These are phyloP conservation scores for Musa acuminata DNA, from an alignment of 176 grass and related monocot genomes.

Conservation along the genomic window DNA sequence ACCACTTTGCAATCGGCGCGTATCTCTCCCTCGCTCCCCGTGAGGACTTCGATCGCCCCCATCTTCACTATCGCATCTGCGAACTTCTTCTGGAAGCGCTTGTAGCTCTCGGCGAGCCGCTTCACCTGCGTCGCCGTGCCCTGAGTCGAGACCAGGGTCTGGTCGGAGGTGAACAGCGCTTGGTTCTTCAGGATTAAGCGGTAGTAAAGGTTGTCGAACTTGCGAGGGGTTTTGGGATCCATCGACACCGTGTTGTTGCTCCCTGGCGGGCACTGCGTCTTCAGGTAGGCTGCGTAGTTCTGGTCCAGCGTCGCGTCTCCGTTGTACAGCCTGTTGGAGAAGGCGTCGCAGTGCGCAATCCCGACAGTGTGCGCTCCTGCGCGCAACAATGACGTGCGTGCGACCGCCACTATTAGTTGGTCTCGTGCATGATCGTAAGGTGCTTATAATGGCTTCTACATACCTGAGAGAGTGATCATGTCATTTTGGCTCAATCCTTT, in stretches of 20 bases:
- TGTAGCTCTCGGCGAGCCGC: constrained; percentile 39
- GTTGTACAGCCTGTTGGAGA: constrained; percentile 39
- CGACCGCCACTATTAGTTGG: background rate
- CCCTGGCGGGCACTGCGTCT: constrained; percentile 44
- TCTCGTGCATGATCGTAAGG: background rate
- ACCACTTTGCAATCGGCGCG: constrained; percentile 54
- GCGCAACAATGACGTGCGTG: too few relatives aligned
- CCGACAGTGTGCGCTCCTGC: constrained; percentile 85
- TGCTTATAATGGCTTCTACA: background rate
- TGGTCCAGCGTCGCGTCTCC: constrained; percentile 53
- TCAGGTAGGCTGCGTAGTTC: constrained; percentile 45
- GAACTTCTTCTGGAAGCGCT: constrained; percentile 57
- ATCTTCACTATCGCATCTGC: constrained; percentile 69
- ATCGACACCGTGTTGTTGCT: constrained; percentile 34
- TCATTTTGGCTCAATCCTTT: constrained; percentile 45
- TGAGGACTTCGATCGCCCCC: constrained; percentile 58
- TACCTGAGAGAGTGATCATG: constrained; percentile 59
- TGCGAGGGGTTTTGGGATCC: constrained; percentile 48
- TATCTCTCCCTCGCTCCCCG: constrained; percentile 52
- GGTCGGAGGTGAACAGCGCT: constrained; percentile 70
- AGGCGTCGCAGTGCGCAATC: constrained; percentile 68
- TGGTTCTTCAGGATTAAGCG: constrained; percentile 46
- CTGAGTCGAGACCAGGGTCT: constrained; percentile 37
- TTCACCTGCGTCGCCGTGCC: constrained; percentile 52
- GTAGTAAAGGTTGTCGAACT: constrained; percentile 79